A percentile compares a stretch with the other conserved stretches of the same genome.
phyloP scores from a whole-genome alignment of 768 basidiomycete genomes.

The Tricholoma bakamatsutake region DNA sequence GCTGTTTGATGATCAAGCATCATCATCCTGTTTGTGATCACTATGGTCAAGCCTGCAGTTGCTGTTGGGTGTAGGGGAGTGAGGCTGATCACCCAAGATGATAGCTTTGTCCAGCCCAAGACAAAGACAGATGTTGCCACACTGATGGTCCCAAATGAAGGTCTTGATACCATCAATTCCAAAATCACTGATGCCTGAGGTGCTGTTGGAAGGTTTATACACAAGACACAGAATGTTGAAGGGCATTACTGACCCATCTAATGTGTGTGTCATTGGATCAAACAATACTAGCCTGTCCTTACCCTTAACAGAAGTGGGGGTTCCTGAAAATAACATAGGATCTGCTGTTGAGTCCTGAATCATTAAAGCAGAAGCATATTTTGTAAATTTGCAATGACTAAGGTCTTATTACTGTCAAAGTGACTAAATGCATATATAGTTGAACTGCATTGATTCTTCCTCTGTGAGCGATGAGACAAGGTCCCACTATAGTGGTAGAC shows the following conservation, averaged over 20 bases:
- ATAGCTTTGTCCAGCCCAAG: not conserved
- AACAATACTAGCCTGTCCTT: slow-evolving; percentile 10
- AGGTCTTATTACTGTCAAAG: not conserved
- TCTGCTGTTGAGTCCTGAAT: not conserved
- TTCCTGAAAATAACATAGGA: slow-evolving; percentile 4
- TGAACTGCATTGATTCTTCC: not conserved
- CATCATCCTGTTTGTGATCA: no score
- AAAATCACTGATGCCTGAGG: not conserved
- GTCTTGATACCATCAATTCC: not conserved
- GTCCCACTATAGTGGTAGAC: not conserved
- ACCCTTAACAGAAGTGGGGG: slow-evolving; percentile 3
- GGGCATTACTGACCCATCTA: slow-evolving; percentile 6
- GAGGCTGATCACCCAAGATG: not conserved
- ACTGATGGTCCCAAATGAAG: not conserved
- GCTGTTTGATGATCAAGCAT: no score
- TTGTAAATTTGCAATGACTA: not conserved
- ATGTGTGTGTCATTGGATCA: slow-evolving; percentile 15
- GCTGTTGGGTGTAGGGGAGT: no score
- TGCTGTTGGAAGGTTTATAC: not conserved
- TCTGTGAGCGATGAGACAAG: not conserved
- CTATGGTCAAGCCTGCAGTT: no score
- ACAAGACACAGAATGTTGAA: not conserved
- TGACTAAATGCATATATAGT: not conserved
- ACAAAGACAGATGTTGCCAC: not conserved
- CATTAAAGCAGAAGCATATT: not conserved